Evolutionary conservation across 2,329 filamentous ascomycete genomes (phyloP), one percentile per base, ranked within the genome.

Genomic region (Fusarium verticillioides): DNA sequence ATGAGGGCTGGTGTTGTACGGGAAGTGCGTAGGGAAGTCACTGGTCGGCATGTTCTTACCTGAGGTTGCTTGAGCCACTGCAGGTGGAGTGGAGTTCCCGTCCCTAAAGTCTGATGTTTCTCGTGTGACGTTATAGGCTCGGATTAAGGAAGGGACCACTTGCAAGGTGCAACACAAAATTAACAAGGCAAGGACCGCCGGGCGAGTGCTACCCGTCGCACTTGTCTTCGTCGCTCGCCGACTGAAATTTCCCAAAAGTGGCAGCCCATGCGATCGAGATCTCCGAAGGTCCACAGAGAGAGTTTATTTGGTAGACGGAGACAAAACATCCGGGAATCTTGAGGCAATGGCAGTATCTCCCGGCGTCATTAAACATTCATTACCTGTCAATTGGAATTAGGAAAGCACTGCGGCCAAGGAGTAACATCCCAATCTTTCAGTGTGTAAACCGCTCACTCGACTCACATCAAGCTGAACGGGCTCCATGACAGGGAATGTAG

Each of bases 91-190:
- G 73, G 64, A 77, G 69, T 59, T 68, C 23, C 49, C 9, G 47
- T 57, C 46, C 59, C 60, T 54, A 57, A 60, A 67, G 56, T 67
- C 70, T 70, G 70, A 61, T 74, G 62, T 54, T 49, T 60, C 50
- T 72, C 58, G 69, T 66, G 75, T 77, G 74, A 76, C 72, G 67
- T 77, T 74, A 77, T 64, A 66, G 39, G 60, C 60, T 60, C 60
- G 34, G 40, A 50, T 61, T 61, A 34, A 46, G 63, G 61, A 69
- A 77, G 74, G 60, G 54, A 49, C 60, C 60, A 63, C 23, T 57
- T 50, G 57, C 53, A 64, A 46, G 43, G 46, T 50, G 57, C 53
- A 64, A 46, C 46, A 58, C 50, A 60, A 42, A 62, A 58, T 52
- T 36, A 19, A 52, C 39, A 62, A 66, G 70, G 65, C 53, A 70